These are phyloP conservation scores for Malassezia globosa DNA, from an alignment of 1,284 basidiomycete species.

Conservation along the genomic window DNA sequence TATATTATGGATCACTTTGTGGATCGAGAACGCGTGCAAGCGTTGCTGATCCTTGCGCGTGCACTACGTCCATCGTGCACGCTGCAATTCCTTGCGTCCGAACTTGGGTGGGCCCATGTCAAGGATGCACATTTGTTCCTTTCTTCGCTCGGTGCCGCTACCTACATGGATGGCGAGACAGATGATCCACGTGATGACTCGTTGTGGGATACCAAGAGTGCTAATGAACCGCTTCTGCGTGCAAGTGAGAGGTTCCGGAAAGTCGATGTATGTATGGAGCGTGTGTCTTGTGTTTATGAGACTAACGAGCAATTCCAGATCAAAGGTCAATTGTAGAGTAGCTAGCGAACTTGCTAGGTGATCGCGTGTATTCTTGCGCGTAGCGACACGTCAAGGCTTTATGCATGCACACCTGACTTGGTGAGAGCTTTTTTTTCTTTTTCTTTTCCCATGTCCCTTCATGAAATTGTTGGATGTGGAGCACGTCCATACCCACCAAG, in stretches of 20 bases:
- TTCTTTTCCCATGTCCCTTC: too few species aligned
- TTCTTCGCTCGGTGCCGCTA: slow-evolving; percentile 57
- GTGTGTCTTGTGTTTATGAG: too few species aligned
- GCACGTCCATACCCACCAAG: not conserved
- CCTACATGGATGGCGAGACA: slow-evolving; percentile 57
- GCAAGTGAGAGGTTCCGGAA: slow-evolving; percentile 50
- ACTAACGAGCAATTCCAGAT: slow-evolving; percentile 1
- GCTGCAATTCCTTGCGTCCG: slow-evolving; percentile 64
- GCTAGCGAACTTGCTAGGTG: too few species aligned
- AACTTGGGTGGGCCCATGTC: slow-evolving; percentile 69
- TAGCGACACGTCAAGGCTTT: too few species aligned
- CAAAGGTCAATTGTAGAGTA: slow-evolving; percentile 16
- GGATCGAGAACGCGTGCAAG: slow-evolving; percentile 74
- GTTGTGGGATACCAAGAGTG: slow-evolving; percentile 52
- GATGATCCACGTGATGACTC: slow-evolving; percentile 21
- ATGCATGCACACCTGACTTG: too few species aligned
- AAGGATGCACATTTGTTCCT: slow-evolving; percentile 63
- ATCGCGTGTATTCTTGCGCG: too few species aligned
- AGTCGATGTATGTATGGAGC: slow-evolving; percentile 50
- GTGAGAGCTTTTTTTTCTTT: too few species aligned
- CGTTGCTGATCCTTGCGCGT: slow-evolving; percentile 68
- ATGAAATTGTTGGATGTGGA: too few species aligned
- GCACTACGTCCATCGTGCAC: slow-evolving; percentile 51
- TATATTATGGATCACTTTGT: slow-evolving; percentile 99
- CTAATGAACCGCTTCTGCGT: slow-evolving; percentile 47